Conservation (phyloP, 78 protist species). For the Dictyostelium intermedium region DNA sequence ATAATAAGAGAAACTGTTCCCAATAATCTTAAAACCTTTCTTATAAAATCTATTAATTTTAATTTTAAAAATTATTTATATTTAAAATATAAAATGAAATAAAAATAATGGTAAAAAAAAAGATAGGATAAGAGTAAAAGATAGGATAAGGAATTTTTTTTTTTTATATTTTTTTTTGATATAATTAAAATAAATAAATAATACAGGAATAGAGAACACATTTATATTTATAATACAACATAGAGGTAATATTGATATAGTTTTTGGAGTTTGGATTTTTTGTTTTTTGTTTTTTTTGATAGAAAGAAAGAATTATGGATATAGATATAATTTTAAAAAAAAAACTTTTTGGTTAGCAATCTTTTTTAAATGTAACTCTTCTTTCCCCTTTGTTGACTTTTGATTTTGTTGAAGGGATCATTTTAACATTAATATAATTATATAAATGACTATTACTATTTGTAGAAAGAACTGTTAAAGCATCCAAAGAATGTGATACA, state of each 20-base stretch:
- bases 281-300: neutral
- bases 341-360: neutral
- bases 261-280: neutral
- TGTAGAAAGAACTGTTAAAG: slow-evolving; percentile 30
- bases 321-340: neutral
- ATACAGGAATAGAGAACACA: neutral
- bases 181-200: neutral
- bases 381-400: neutral
- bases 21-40: slow-evolving; percentile 58
- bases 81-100: neutral
- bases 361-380: neutral
- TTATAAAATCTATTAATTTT: slow-evolving; percentile 22
- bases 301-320: neutral
- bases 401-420: neutral
- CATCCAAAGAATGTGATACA: slow-evolving; percentile 10
- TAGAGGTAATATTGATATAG: neutral
- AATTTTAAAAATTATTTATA: neutral
- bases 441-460: slow-evolving; percentile 43
- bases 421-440: slow-evolving; percentile 10
- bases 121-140: neutral
- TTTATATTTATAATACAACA: neutral
- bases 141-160: neutral
- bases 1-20: slow-evolving; percentile 16
- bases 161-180: no score
- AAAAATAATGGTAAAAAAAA: neutral